phyloP scores from a whole-genome alignment of 106 monocot species.

The Allium fistulosum region DNA sequence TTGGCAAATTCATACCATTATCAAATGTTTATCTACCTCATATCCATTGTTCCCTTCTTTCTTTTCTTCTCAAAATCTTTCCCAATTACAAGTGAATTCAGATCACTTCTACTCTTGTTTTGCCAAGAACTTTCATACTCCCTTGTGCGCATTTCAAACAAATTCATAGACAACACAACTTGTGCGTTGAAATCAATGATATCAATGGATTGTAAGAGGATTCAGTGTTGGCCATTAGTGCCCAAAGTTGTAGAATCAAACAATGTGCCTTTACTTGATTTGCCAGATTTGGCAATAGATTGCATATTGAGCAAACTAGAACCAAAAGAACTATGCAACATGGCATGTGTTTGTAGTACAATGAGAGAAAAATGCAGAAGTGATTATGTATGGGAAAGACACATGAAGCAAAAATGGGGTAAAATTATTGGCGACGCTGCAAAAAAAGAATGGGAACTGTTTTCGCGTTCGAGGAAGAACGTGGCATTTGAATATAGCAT shows the following conservation, averaged over 20 bases:
- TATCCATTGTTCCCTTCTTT: slow-evolving; percentile 45
- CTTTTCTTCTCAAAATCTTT: slow-evolving; percentile 21
- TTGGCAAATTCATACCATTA: not conserved
- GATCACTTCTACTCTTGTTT: slow-evolving; percentile 26
- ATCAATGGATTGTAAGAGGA: slow-evolving; percentile 24
- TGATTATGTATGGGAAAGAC: slow-evolving; percentile 70
- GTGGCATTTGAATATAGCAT: not conserved
- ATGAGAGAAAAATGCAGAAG: slow-evolving; percentile 52
- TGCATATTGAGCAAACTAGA: slow-evolving; percentile 54
- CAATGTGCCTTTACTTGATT: slow-evolving; percentile 50
- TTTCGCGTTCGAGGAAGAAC: slow-evolving; percentile 14
- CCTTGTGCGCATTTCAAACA: not conserved
- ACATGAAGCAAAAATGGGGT: slow-evolving; percentile 81
- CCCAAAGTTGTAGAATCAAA: slow-evolving; percentile 17
- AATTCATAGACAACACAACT: not conserved
- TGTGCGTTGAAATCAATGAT: not conserved
- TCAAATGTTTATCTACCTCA: slow-evolving; percentile 35
- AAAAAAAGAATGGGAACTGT: slow-evolving; percentile 46
- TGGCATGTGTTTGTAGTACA: slow-evolving; percentile 54
- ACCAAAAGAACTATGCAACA: slow-evolving; percentile 46
- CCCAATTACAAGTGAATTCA: slow-evolving; percentile 14
- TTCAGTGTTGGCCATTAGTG: not conserved
- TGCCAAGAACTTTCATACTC: slow-evolving; percentile 19
- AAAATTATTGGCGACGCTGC: slow-evolving; percentile 36
- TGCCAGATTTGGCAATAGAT: slow-evolving; percentile 76